Evolutionary conservation across 805 yeast genomes (phyloP).

Genomic region (Metschnikowia arizonensis): DNA sequence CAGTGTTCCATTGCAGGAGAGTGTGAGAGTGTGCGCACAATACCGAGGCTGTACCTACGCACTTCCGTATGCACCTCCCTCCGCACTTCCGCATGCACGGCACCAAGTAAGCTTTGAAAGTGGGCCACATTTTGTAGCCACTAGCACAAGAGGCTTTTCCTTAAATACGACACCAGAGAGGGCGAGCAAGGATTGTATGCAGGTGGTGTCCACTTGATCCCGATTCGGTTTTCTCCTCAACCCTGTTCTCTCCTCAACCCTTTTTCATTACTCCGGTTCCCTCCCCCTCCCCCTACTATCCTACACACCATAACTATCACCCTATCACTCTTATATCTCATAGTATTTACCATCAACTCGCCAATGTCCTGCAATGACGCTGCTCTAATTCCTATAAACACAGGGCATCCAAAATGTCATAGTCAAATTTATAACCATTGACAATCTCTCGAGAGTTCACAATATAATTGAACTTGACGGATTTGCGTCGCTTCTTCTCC

Average conservation of each 20-base stretch:
- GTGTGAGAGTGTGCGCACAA: background rate
- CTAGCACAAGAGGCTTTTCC: no score
- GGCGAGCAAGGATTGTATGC: no score
- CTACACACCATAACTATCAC: no score
- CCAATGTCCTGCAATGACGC: conserved; percentile 2
- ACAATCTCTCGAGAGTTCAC: conserved; percentile 44
- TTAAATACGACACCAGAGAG: no score
- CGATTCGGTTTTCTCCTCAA: no score
- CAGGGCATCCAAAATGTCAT: conserved; percentile 38
- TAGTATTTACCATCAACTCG: no score
- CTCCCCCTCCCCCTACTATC: no score
- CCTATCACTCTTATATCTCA: no score
- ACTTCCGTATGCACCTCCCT: background rate
- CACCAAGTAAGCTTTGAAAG: background rate
- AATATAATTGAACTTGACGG: conserved; percentile 40
- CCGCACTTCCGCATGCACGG: background rate
- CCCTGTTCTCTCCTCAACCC: no score
- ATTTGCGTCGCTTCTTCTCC: conserved; percentile 19
- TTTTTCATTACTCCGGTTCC: no score
- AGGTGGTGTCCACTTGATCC: no score
- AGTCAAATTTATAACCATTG: conserved; percentile 42
- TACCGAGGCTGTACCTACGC: background rate
- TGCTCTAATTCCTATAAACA: conserved; percentile 20
- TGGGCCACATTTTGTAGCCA: background rate
- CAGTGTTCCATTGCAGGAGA: background rate